phyloP scores from a whole-genome alignment of 306 rosid genomes.

The Vigna trinervia region DNA sequence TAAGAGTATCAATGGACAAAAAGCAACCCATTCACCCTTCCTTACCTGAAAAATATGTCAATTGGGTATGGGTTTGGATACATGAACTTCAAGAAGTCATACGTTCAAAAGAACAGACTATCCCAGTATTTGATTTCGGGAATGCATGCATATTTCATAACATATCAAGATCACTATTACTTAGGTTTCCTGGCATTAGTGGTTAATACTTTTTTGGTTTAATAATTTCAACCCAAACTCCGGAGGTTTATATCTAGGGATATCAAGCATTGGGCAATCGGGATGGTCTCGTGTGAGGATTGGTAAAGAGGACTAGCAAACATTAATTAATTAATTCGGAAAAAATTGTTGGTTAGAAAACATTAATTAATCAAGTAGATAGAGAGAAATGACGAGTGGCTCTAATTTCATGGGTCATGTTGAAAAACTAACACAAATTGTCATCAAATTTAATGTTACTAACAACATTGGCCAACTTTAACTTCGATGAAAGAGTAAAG shows the following conservation, averaged over 20 bases:
- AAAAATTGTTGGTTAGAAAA: too few species aligned
- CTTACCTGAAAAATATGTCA: background rate
- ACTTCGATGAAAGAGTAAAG: background rate
- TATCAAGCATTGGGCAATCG: background rate
- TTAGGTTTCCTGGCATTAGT: background rate
- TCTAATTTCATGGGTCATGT: background rate
- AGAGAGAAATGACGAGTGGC: background rate
- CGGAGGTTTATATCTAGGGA: background rate
- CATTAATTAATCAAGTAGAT: background rate
- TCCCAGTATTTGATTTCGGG: slow-evolving; percentile 10
- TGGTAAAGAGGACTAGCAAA: background rate
- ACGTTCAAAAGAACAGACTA: background rate
- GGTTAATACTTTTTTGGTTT: background rate
- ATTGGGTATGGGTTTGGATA: background rate
- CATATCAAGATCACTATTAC: slow-evolving; percentile 14
- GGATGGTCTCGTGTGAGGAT: background rate
- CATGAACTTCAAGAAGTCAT: slow-evolving; percentile 14
- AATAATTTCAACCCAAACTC: background rate
- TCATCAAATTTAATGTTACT: background rate
- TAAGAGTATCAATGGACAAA: background rate
- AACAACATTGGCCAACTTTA: background rate
- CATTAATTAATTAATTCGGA: background rate
- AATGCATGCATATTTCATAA: slow-evolving; percentile 10
- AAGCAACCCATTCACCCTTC: background rate
- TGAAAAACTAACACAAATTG: background rate